Base-by-base conservation (phyloP, 352 stramenopile species). In the Blastocystis sp. region DNA sequence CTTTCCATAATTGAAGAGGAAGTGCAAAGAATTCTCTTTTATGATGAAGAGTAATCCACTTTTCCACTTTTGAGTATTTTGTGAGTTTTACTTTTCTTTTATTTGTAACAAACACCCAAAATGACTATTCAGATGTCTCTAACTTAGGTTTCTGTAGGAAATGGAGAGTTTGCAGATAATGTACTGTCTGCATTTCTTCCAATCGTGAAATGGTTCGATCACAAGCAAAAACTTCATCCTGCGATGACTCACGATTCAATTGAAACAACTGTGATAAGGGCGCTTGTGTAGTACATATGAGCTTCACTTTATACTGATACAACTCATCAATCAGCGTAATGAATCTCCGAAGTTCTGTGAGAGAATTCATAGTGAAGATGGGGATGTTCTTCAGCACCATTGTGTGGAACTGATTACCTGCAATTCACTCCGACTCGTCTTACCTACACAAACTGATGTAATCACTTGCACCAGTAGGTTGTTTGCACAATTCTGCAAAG, bases 261-360 rank as follows among this genome's bases (percentile, higher is more conserved):
- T 91, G 63, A 62, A 92, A 90, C 24, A 92, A 54, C 54, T 92
- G 37, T 16, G 68, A 6, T 34, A 91, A 24, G 2, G 90, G 78
- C 20, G 50, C 75, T 45, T 85, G 69, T 20, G 90, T 89, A 2
- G 41, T 66, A 20, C 90, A 78, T 8, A 92, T 79, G 16, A 92
- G 73, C 73, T 90, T 89, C n/a, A 88, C 62, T 24, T 91, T 92
- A 30, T 90, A 93, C 91, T 98, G 96, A 87, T 98, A 99, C 65
- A 98, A 91, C 91, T 98, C 95, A 90, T 99, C 97, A 63, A 98
- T 93, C 0, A 99, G 92, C 63, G 97, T 94, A 90, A 99, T 98
- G 91, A 99, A 98, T 56, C 97, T 93, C 41, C 96, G 92, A n/a
- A 95, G 94, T 90, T 93, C 92, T 90, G 98, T 94, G 81, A 98